phyloP scores from a whole-genome alignment of 352 stramenopile genomes.

The Globisporangium sylvaticum region DNA sequence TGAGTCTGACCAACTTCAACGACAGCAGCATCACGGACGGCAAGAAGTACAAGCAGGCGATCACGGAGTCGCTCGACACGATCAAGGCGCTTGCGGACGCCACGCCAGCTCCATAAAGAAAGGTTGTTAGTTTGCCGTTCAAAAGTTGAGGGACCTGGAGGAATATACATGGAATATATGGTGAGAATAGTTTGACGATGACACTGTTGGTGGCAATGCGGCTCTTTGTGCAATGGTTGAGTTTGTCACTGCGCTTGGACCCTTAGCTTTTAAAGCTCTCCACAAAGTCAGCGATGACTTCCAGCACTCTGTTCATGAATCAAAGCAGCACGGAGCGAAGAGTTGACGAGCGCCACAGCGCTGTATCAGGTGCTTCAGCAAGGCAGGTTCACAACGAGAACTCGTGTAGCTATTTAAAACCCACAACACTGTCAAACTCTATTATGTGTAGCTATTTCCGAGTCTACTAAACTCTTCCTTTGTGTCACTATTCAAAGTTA shows the following conservation, averaged over 20 bases:
- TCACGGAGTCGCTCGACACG: constrained; percentile 68
- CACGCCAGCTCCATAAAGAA: constrained; percentile 16
- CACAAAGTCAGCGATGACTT: too few relatives aligned
- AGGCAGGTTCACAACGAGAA: too few relatives aligned
- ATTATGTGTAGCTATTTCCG: background rate
- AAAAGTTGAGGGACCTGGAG: background rate
- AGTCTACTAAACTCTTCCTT: background rate
- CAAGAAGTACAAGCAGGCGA: constrained; percentile 61
- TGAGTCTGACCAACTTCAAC: constrained; percentile 87
- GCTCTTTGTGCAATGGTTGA: too few relatives aligned
- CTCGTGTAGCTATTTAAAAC: background rate
- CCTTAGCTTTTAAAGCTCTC: too few relatives aligned
- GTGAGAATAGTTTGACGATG: background rate
- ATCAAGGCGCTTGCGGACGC: constrained; percentile 73
- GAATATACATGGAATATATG: background rate
- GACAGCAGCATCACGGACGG: constrained; percentile 64
- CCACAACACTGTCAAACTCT: background rate
- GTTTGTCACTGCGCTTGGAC: too few relatives aligned
- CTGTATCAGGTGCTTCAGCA: too few relatives aligned
- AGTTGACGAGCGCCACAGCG: too few relatives aligned
- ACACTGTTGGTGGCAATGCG: background rate
- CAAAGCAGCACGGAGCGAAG: too few relatives aligned
- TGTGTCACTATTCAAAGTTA: background rate
- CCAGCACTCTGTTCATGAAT: too few relatives aligned
- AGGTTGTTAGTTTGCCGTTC: background rate